Evolutionary conservation across 441 rosid genomes (phyloP), one percentile per base, ranked within the genome.

Genomic region (Erysimum cheiri): DNA sequence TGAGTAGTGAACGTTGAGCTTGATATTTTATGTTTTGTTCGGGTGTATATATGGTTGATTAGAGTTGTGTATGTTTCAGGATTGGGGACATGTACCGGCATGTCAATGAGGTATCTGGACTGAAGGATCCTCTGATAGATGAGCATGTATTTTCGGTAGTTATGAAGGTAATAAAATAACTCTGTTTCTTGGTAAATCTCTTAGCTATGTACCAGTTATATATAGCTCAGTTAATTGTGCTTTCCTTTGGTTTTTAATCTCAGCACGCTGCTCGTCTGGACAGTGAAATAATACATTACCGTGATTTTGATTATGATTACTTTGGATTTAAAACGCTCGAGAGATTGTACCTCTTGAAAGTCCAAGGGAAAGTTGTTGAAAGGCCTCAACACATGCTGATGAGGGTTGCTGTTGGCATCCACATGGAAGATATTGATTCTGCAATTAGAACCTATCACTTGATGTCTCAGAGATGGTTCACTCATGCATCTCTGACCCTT

Each of bases 341-440:
- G 80, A 87, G 93, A 81, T 93, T 94, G 31, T 93, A 93, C 81
- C 91, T 93, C 56, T 59, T 90, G 60, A 93, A 87, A 78, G 88
- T 90, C 14, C 92, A 87, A 73, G 97, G 96, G 67, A 86, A 81
- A 56, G 96, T 90, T 71, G 93, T 90, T 22, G 98, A 90, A 64
- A 90, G 98, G 67, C 98, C 97, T 49, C 98, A 90, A 37, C 97
- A 93, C 80, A 88, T 93, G 98, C 75, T 93, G 72, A 93, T 93
- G 97, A 93, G 98, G 84, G 98, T 90, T 63, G 72, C 94, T 75
- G 97, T 90, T 80, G 98, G 97, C 12, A 86, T 93, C 56, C 98
- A 90, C 76, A 90, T 83, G 68, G 85, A 84, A 63, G 94, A 90
- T 69, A 77, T 90, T 68, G 98, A 88, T 57, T 19, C 22, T 19